Base-by-base conservation (phyloP, 805 yeast species). In the Kuraishia floccosa region DNA sequence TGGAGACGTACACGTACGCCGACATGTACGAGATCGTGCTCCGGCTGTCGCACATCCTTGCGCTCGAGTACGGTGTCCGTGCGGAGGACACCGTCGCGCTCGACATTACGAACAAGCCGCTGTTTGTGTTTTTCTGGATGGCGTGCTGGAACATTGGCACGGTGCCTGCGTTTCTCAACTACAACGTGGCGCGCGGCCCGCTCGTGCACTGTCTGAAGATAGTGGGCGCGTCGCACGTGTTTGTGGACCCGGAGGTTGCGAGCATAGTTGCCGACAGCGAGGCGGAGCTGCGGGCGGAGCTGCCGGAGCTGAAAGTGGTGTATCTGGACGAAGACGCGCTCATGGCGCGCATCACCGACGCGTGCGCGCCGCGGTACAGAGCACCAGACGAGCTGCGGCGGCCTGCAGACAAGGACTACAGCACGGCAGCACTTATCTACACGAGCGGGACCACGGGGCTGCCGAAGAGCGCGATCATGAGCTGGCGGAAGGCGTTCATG, bases 381-480 rank as follows among this genome's bases (percentile, higher is more conserved):
- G 72, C 77, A 34, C 54, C 62, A 0, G 75, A 76, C 41, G 41
- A 54, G 6, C 54, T 70, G 7, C 69, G 94, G 53, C 69, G 81
- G 40, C 68, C 72, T 6, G 54, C 54, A 6, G 73, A 74, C 31
- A 52, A 61, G 9, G 79, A 77, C 47, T 69, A 62, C 40, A 68
- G 72, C 33, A 68, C 89, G 4, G 76, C 81, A 14, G 68, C 77
- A 40, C 65, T 83, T 40, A 83, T 87, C 31, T 87, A 78, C 52
- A 87, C 97, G 1, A 82, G 94, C 0, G 97, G 97, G 24, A 89
- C 96, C 5, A 84, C 96, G 0, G 96, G 96, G 1, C 58, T 87
- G 38, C 96, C 97, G 11, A 87, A 87, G 53, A 81, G 96, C 4
- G 96, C 94, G 2, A 79, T 82, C 34, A 76, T 87, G 76, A 77